These are phyloP conservation scores for Xerocomus brunneocitrinus DNA, from an alignment of 768 basidiomycete species.

Conservation along the genomic window DNA sequence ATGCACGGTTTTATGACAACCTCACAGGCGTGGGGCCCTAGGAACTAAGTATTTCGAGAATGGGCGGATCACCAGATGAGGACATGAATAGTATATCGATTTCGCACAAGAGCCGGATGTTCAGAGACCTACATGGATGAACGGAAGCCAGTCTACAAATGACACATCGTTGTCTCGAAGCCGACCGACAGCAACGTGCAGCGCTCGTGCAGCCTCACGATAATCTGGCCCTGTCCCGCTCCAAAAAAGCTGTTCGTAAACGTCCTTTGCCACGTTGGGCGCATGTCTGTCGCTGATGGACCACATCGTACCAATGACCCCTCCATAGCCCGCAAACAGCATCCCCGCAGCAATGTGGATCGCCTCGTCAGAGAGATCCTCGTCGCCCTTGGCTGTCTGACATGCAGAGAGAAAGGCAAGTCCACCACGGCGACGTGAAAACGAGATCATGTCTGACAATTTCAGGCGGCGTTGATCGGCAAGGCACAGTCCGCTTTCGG, in stretches of 20 bases:
- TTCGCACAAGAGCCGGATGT: no score
- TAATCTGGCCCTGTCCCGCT: background rate
- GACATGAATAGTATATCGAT: no score
- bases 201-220: background rate
- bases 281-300: conserved; percentile 36
- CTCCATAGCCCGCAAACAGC: conserved; percentile 26
- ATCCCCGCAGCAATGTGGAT: conserved; percentile 43
- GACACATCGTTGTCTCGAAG: background rate
- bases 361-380: conserved; percentile 32
- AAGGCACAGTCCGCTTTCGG: conserved; percentile 21
- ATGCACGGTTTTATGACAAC: no score
- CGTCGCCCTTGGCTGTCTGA: conserved; percentile 37
- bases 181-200: background rate
- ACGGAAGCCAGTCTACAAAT: background rate
- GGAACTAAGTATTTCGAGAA: no score
- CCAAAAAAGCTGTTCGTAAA: conserved; percentile 20
- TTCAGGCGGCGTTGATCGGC: conserved; percentile 1
- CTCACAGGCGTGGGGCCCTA: no score
- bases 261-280: conserved; percentile 29
- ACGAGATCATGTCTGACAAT: conserved; percentile 1
- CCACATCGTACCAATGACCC: conserved; percentile 43
- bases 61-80: no score
- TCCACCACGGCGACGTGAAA: conserved; percentile 15
- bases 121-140: no score
- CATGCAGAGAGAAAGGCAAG: conserved; percentile 47